Percentiles rank a stretch among this genome's conserved stretches.
These are phyloP conservation scores for Euphrasia arctica DNA, from an alignment of 305 asterid species.

Conservation along the genomic window DNA sequence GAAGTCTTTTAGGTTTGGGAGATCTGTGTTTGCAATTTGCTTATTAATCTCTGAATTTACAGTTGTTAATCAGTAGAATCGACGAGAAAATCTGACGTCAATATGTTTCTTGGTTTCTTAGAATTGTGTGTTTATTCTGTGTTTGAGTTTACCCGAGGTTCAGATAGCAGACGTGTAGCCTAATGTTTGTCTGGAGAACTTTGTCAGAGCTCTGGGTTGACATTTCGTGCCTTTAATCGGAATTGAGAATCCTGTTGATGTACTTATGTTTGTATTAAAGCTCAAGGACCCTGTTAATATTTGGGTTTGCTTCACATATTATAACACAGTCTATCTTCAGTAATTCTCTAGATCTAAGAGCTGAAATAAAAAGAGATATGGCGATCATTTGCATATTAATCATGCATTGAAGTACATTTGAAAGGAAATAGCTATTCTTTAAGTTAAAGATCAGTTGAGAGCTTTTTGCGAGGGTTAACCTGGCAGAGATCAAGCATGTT, in stretches of 20 bases:
- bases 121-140: neutral
- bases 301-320: conserved; percentile 17
- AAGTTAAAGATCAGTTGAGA: conserved; percentile 14
- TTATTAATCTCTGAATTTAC: conserved; percentile 18
- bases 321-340: conserved; percentile 11
- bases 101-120: neutral
- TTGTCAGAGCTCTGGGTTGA: conserved; percentile 8
- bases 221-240: conserved; percentile 14
- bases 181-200: conserved; percentile 14
- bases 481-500: conserved; percentile 23
- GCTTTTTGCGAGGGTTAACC: conserved; percentile 20
- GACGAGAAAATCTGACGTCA: conserved; percentile 17
- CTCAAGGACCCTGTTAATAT: conserved; percentile 8
- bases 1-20: conserved; percentile 15
- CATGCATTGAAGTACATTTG: conserved; percentile 16
- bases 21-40: conserved; percentile 3
- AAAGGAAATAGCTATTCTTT: conserved; percentile 18
- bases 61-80: conserved; percentile 21
- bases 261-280: conserved; percentile 1
- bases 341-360: conserved; percentile 13
- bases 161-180: conserved; percentile 17
- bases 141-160: conserved; percentile 16
- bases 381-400: conserved; percentile 8
- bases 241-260: conserved; percentile 5
- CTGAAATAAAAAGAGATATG: conserved; percentile 13